phyloP scores from a whole-genome alignment of 306 rosid genomes.

The Vigna mungo region DNA sequence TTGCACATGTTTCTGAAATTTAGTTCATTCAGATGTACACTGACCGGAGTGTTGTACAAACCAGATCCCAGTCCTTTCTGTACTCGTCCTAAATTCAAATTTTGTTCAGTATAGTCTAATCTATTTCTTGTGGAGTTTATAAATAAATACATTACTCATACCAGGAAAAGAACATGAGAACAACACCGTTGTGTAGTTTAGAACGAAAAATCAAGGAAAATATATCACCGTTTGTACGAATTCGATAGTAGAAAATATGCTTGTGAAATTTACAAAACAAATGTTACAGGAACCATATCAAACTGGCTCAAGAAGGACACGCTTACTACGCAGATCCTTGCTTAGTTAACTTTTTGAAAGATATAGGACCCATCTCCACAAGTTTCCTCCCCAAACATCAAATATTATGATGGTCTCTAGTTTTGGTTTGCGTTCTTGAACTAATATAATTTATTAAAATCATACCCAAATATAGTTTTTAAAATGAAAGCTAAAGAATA shows the following conservation, averaged over 20 bases:
- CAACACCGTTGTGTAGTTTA: not conserved
- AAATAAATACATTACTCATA: not conserved
- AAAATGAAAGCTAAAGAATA: too few relatives aligned
- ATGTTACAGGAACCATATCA: not conserved
- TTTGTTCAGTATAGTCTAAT: constrained; percentile 14
- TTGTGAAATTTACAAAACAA: not conserved
- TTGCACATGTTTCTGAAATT: constrained; percentile 43
- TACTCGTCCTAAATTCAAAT: constrained; percentile 37
- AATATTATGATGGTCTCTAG: too few relatives aligned
- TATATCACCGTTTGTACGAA: not conserved
- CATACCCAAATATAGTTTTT: too few relatives aligned
- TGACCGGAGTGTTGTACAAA: constrained; percentile 48
- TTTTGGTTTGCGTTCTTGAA: too few relatives aligned
- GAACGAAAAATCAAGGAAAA: constrained; percentile 14
- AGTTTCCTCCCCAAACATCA: too few relatives aligned
- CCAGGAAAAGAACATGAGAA: constrained; percentile 16
- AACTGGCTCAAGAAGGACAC: too few relatives aligned
- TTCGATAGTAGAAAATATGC: too few relatives aligned
- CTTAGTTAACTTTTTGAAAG: too few relatives aligned
- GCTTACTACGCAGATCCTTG: too few relatives aligned
- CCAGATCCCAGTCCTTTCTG: constrained; percentile 17
- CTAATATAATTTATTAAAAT: too few relatives aligned
- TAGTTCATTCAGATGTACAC: constrained; percentile 45
- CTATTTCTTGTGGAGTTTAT: not conserved
- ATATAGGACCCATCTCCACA: too few relatives aligned